Evolutionary conservation across 2,329 filamentous ascomycete species (phyloP).

Genomic region (Aspergillus latus): DNA sequence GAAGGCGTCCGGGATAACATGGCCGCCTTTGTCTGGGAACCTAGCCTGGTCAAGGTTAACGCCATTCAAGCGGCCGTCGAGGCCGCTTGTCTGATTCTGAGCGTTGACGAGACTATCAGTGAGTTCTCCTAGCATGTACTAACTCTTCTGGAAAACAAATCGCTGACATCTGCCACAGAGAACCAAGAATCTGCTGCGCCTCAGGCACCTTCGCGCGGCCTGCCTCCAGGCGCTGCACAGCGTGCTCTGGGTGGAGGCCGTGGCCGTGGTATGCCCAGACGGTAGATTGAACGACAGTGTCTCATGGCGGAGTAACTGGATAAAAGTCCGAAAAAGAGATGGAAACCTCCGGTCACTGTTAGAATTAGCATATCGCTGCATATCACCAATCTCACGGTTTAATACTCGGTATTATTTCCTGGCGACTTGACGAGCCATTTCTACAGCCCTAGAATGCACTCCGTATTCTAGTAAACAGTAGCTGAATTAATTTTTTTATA

Average conservation of each 20-base stretch:
- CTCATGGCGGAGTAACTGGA: neutral
- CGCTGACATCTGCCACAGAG: constrained; percentile 43
- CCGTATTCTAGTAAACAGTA: neutral
- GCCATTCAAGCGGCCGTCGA: constrained; percentile 95
- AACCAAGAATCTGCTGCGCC: constrained; percentile 91
- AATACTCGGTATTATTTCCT: neutral
- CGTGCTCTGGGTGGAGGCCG: constrained; percentile 80
- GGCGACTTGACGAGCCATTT: neutral
- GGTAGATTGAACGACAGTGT: constrained; percentile 21
- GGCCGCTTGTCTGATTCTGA: constrained; percentile 89
- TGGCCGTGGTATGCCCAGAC: constrained; percentile 78
- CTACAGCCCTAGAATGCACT: neutral
- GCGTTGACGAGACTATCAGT: constrained; percentile 97
- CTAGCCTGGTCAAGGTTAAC: constrained; percentile 92
- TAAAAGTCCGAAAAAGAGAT: constrained; percentile 5
- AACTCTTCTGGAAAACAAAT: neutral
- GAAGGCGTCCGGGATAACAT: constrained; percentile 95
- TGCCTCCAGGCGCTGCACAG: constrained; percentile 82
- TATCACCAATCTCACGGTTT: constrained; percentile 5
- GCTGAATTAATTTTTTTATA: too few relatives aligned
- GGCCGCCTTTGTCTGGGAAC: constrained; percentile 96
- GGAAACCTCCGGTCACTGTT: constrained; percentile 12
- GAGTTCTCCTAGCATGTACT: constrained; percentile 30
- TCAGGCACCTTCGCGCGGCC: constrained; percentile 72
- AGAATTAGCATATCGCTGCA: constrained; percentile 12